Percentiles rank a stretch among this genome's conserved stretches.
Evolutionary conservation across 2,329 filamentous ascomycete genomes (phyloP).

Genomic region (Daldinia sp.): DNA sequence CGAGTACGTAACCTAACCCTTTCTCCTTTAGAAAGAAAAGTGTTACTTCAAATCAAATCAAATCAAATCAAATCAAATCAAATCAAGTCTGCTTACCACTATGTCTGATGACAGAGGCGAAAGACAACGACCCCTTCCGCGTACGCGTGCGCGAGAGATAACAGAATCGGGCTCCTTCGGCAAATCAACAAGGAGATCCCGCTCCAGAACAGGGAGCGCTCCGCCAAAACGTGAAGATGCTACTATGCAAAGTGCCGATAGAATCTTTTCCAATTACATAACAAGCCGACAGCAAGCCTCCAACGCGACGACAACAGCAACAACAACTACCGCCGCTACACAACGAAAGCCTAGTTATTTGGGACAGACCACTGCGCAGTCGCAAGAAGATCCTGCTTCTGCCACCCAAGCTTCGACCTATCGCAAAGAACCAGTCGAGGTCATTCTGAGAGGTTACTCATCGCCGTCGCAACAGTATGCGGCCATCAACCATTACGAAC

Average conservation of each 20-base stretch:
- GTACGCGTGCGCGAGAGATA: slow-evolving; percentile 63
- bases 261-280: slow-evolving; percentile 71
- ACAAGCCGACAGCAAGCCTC: slow-evolving; percentile 59
- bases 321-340: slow-evolving; percentile 11
- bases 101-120: slow-evolving; percentile 60
- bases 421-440: slow-evolving; percentile 68
- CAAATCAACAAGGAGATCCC: slow-evolving; percentile 73
- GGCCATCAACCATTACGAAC: slow-evolving; percentile 88
- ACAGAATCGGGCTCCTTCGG: slow-evolving; percentile 74
- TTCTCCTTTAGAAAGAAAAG: slow-evolving; percentile 5
- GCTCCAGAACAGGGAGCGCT: slow-evolving; percentile 69
- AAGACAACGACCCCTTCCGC: slow-evolving; percentile 60
- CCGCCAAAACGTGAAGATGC: slow-evolving; percentile 71
- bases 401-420: slow-evolving; percentile 48
- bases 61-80: slow-evolving; percentile 3
- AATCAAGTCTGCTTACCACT: slow-evolving; percentile 33
- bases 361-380: slow-evolving; percentile 51
- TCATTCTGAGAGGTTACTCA: slow-evolving; percentile 86
- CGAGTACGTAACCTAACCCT: slow-evolving; percentile 63
- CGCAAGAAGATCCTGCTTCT: slow-evolving; percentile 53
- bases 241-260: slow-evolving; percentile 71
- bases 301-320: slow-evolving; percentile 45
- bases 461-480: slow-evolving; percentile 79
- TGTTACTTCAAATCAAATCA: slow-evolving; percentile 1
- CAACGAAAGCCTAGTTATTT: slow-evolving; percentile 55